phyloP scores from a whole-genome alignment of 176 grass and related monocot genomes.

The Juncus inflexus region DNA sequence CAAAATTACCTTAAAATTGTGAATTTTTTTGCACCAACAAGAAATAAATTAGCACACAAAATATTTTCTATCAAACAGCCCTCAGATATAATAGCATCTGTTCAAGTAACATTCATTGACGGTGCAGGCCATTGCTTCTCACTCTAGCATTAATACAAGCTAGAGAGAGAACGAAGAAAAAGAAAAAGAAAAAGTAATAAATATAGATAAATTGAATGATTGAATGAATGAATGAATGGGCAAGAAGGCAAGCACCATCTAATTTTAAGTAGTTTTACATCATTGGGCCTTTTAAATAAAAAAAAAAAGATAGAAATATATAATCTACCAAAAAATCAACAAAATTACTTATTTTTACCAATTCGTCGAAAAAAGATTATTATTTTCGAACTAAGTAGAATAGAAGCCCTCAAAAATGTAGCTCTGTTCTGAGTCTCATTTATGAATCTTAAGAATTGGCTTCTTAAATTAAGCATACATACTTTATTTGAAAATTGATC shows the following conservation, averaged over 20 bases:
- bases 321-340: neutral
- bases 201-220: neutral
- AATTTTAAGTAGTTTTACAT: slow-evolving; percentile 7
- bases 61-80: neutral
- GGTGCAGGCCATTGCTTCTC: neutral
- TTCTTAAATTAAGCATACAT: neutral
- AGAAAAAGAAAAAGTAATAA: slow-evolving; percentile 4
- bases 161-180: slow-evolving; percentile 1
- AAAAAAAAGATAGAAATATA: neutral
- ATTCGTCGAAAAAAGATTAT: neutral
- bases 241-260: slow-evolving; percentile 20
- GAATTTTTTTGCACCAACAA: too few species aligned
- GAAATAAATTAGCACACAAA: too few species aligned
- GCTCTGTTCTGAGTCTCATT: neutral
- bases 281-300: slow-evolving; percentile 15
- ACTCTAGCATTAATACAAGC: slow-evolving; percentile 5
- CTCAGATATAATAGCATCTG: slow-evolving; percentile 25
- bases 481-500: neutral
- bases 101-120: slow-evolving; percentile 17
- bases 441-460: neutral
- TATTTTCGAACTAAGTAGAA: neutral
- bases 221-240: neutral
- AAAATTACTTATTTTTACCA: neutral
- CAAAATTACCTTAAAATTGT: too few species aligned
- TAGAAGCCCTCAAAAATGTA: neutral